A percentile compares a stretch with the other conserved stretches of the same genome.
phyloP scores from a whole-genome alignment of 352 stramenopile genomes.

The Pythium guiyangense region DNA sequence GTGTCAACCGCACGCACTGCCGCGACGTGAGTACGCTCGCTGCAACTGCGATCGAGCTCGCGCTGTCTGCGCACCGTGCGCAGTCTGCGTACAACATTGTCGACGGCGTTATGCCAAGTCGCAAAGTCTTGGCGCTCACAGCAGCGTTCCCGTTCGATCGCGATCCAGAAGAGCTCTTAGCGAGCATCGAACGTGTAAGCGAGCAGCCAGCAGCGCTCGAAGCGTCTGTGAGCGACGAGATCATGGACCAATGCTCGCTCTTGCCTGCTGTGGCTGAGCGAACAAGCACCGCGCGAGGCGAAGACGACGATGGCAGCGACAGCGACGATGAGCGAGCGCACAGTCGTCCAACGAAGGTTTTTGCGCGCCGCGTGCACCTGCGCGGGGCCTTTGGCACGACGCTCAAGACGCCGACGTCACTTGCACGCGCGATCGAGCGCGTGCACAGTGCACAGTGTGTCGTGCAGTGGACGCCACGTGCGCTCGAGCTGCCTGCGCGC shows the following conservation, averaged over 20 bases:
- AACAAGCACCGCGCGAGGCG: neutral
- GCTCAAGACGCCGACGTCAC: slow-evolving; percentile 14
- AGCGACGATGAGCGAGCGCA: slow-evolving; percentile 2
- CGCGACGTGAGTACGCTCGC: slow-evolving; percentile 25
- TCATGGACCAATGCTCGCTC: slow-evolving; percentile 31
- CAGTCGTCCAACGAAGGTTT: slow-evolving; percentile 14
- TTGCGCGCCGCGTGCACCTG: slow-evolving; percentile 45
- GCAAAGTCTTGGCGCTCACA: slow-evolving; percentile 54
- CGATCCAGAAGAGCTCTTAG: slow-evolving; percentile 30
- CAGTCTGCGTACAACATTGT: slow-evolving; percentile 36
- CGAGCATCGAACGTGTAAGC: slow-evolving; percentile 17
- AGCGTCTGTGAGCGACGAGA: neutral
- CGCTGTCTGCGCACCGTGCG: slow-evolving; percentile 33
- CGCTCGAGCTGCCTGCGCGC: slow-evolving; percentile 1
- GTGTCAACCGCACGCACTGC: slow-evolving; percentile 24
- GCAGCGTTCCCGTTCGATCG: slow-evolving; percentile 32
- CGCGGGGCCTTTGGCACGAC: slow-evolving; percentile 33
- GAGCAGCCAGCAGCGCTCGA: slow-evolving; percentile 3
- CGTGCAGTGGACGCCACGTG: slow-evolving; percentile 32
- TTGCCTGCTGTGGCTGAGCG: slow-evolving; percentile 23
- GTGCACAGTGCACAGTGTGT: slow-evolving; percentile 24
- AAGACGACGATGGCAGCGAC: slow-evolving; percentile 10
- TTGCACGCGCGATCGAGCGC: slow-evolving; percentile 19
- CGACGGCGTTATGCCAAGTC: slow-evolving; percentile 40
- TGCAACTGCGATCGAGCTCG: slow-evolving; percentile 50